Percentiles rank a stretch among this genome's conserved stretches.
phyloP scores from a whole-genome alignment of 768 basidiomycete genomes.

The Boletus speciosus region DNA sequence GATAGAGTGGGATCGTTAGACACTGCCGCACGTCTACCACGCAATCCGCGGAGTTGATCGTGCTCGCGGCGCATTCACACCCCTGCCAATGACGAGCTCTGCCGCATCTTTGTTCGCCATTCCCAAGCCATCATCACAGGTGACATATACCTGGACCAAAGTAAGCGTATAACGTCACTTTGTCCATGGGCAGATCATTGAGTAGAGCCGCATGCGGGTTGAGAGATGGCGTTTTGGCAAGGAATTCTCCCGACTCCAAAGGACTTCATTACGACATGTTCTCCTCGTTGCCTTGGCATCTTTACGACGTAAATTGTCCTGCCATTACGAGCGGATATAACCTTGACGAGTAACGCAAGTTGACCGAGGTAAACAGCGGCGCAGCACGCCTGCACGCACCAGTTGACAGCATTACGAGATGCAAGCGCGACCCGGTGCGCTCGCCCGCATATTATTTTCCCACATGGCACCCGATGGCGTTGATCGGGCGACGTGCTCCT shows the following conservation, averaged over 20 bases:
- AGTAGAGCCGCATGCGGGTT: not conserved
- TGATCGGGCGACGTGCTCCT: not conserved
- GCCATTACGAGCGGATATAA: slow-evolving; percentile 2
- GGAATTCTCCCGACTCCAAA: not conserved
- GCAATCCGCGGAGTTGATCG: slow-evolving; percentile 20
- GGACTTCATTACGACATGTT: not conserved
- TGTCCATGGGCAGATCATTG: not conserved
- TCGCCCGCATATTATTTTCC: slow-evolving; percentile 1
- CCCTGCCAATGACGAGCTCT: slow-evolving; percentile 7
- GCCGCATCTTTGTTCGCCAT: slow-evolving; percentile 6
- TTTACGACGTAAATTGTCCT: slow-evolving; percentile 11
- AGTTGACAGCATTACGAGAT: slow-evolving; percentile 10
- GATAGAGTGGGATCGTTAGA: slow-evolving; percentile 56
- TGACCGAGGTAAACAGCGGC: slow-evolving; percentile 8
- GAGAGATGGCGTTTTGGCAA: not conserved
- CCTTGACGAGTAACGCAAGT: not conserved
- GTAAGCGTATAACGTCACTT: not conserved
- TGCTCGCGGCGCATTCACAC: slow-evolving; percentile 12
- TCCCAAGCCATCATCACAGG: slow-evolving; percentile 8
- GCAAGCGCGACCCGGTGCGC: not conserved
- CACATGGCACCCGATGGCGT: slow-evolving; percentile 2
- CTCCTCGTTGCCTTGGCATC: slow-evolving; percentile 11
- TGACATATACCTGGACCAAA: not conserved
- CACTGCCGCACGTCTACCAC: not conserved
- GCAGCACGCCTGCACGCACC: not conserved